Base-by-base conservation (phyloP, 305 asterid genomes). In the Petunia hybrid region DNA sequence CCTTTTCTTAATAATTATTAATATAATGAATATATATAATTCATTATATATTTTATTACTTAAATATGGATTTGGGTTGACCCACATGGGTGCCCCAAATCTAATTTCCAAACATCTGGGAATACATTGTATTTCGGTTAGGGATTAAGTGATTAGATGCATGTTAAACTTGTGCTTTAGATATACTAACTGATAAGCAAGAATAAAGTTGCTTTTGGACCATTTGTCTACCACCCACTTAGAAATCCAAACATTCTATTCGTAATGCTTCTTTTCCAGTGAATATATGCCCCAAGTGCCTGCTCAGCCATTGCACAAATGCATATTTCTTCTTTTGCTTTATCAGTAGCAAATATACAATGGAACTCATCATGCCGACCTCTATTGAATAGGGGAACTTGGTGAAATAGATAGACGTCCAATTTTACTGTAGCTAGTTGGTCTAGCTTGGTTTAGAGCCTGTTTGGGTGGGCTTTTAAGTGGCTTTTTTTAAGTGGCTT, bases 141-240 rank as follows among this genome's bases (percentile, higher is more conserved):
- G 10, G 61, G 61, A 46, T 10, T 36, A 51, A 51, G 78, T 73
- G 36, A 53, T 75, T 16, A 75, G 1, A 39, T 6, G 39, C 51
- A 36, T 53, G 64, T n/a, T 55, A 55, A 51, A 14, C 16, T 55
- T 55, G 79, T 75, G 64, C 79, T 38, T 75, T 75, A 14, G 45
- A 73, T 51, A 55, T 55, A 22, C 31, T 22, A 22, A 22, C 31
- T 22, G 31, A 22, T 22, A 75, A 75, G 79, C 65, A 36, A 55
- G n/a, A 55, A 55, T n/a, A 55, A 75, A 75, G 65, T 55, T 0
- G 36, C 36, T 1, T 73, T 53, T 51, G 48, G 56, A 74, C 38
- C 51, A 38, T 55, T 38, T 74, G 13, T 4, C 36, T 36, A 36
- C 63, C 63, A 31, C 36, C 13, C 41, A 36, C 14, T 74, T 6